phyloP scores from a whole-genome alignment of 2,329 filamentous ascomycete genomes.

The Pseudogymnoascus sp. region DNA sequence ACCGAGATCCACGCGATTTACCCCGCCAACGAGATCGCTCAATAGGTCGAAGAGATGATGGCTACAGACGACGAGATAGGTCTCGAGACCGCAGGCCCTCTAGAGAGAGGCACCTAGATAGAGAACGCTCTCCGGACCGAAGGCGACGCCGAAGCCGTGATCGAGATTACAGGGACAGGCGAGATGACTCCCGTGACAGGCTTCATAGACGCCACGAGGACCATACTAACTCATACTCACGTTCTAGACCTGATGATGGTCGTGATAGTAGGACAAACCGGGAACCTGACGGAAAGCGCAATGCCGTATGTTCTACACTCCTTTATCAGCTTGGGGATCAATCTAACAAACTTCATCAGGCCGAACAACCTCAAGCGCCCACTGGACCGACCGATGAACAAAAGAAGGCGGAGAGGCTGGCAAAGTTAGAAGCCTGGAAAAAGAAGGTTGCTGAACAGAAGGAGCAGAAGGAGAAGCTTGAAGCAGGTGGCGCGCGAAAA shows the following conservation, averaged over 20 bases:
- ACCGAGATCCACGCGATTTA: conserved; percentile 48
- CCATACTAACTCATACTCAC: conserved; percentile 62
- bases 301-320: conserved; percentile 46
- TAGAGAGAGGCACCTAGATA: conserved; percentile 45
- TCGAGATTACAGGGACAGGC: conserved; percentile 59
- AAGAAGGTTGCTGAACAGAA: conserved; percentile 72
- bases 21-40: conserved; percentile 65
- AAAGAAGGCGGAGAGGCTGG: conserved; percentile 72
- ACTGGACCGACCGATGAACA: conserved; percentile 58
- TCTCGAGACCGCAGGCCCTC: conserved; percentile 59
- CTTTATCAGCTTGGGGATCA: not conserved
- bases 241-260: conserved; percentile 59
- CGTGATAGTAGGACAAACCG: conserved; percentile 46
- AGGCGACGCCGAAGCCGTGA: conserved; percentile 59
- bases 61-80: conserved; percentile 54
- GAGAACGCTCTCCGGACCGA: conserved; percentile 51
- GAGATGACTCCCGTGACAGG: conserved; percentile 67
- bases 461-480: conserved; percentile 62
- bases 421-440: conserved; percentile 86
- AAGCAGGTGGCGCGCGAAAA: conserved; percentile 56
- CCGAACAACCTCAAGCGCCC: conserved; percentile 44
- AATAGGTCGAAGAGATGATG: conserved; percentile 58
- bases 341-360: conserved; percentile 33
- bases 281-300: conserved; percentile 40
- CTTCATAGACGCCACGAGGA: conserved; percentile 57